Base-by-base conservation (phyloP, 23 red algal genomes). In the Chondrus crispus region DNA sequence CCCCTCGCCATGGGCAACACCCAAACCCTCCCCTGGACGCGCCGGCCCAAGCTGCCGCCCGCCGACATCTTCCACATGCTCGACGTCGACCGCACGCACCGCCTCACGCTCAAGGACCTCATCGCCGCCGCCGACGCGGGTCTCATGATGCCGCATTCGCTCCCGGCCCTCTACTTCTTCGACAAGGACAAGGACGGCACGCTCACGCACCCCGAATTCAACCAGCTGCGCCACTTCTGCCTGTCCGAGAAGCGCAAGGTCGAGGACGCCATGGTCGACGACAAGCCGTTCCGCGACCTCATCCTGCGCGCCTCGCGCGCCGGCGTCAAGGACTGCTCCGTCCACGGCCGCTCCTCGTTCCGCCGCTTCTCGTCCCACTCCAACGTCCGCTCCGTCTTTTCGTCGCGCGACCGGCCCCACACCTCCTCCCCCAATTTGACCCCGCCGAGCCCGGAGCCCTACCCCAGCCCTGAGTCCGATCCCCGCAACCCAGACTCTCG, bases 131-230 rank as follows among this genome's bases (percentile, higher is more conserved):
- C 87, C 11, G 53, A 46, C 72, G 58, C 90, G 35, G 90, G 84
- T 33, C 68, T 97, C 1, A 90, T 75, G 19, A 80, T 93, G 40
- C 95, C 88, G 11, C 95, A 93, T 49, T 97, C 95, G 3, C 84
- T 97, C 5, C 89, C 95, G 2, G 95, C 88, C 14, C 83, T 97
- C 5, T 97, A 82, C 62, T 97, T 91, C 62, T 89, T 97, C 74
- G 95, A 97, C 39, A 78, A 55, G 36, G 89, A 89, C 50, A 81
- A 88, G 32, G 74, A 97, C 44, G 95, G 95, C 54, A 78, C 68
- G 10, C 78, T 88, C 24, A 91, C 91, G 36, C 60, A 69, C 68
- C 45, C 37, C 1, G 89, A 97, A 62, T 94, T 97, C 41, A 49
- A 72, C 32, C 62, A 66, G 45, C 95, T 97, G 49, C 55, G 93